Percentiles rank a stretch among this genome's conserved stretches.
Evolutionary conservation across 306 rosid species (phyloP).

Genomic region (Ceratonia siliqua): DNA sequence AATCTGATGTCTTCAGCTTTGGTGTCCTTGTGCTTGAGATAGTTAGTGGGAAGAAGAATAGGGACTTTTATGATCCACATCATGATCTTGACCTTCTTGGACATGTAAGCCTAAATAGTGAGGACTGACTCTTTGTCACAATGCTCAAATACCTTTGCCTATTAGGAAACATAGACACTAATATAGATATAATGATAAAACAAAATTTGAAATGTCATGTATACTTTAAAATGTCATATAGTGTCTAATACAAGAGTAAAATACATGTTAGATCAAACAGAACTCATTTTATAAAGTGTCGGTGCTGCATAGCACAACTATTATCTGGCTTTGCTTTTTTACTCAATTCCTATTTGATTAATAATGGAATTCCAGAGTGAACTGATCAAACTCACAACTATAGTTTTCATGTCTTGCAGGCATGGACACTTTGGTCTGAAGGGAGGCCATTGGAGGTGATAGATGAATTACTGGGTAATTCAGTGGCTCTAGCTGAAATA

Average conservation of each 20-base stretch:
- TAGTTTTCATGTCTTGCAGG: neutral
- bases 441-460: neutral
- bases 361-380: too few species aligned
- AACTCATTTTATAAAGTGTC: too few species aligned
- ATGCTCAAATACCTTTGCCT: too few species aligned
- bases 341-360: too few species aligned
- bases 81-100: conserved; percentile 36
- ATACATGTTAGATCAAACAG: too few species aligned
- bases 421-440: neutral
- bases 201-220: too few species aligned
- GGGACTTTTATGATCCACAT: conserved; percentile 35
- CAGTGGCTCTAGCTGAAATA: neutral
- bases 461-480: neutral
- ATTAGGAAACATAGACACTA: too few species aligned
- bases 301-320: too few species aligned
- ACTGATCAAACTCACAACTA: neutral
- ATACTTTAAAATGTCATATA: too few species aligned
- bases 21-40: conserved; percentile 45
- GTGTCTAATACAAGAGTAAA: too few species aligned
- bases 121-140: neutral
- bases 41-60: conserved; percentile 38
- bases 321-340: too few species aligned
- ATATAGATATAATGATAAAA: too few species aligned
- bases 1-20: conserved; percentile 49
- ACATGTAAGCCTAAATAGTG: conserved; percentile 33